Conservation (phyloP, 371 early-diverging fungal genomes). For the Saksenaea vasiformis region DNA sequence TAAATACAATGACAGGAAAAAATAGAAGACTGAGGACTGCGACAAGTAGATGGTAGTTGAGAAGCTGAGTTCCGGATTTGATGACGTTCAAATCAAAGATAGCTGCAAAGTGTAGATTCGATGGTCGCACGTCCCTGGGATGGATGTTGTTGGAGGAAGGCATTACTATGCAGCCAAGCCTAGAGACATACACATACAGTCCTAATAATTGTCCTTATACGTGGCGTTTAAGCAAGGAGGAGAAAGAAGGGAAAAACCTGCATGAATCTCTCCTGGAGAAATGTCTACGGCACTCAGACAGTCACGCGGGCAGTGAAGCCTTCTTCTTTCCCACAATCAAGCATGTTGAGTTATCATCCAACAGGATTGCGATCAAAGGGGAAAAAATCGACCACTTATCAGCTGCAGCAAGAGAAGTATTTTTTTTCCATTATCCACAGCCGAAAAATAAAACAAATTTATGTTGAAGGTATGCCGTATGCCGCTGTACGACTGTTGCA, state of each 20-base stretch:
- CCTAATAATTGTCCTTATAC: neutral
- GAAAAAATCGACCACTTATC: too few relatives aligned
- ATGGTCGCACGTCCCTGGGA: constrained; percentile 4
- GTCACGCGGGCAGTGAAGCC: neutral
- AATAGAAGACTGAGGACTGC: constrained; percentile 12
- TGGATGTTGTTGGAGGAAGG: constrained; percentile 7
- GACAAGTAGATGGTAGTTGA: constrained; percentile 11
- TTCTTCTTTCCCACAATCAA: neutral
- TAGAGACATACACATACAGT: neutral
- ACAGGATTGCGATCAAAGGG: too few relatives aligned
- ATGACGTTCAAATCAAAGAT: constrained; percentile 1
- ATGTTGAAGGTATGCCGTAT: too few relatives aligned
- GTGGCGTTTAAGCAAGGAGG: neutral
- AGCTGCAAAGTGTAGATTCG: neutral
- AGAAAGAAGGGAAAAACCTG: neutral
- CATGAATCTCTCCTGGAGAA: neutral
- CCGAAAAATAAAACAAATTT: too few relatives aligned
- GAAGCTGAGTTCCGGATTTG: neutral
- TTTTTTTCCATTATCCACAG: too few relatives aligned
- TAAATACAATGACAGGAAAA: constrained; percentile 17
- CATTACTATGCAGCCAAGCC: neutral
- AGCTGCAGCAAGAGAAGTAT: too few relatives aligned
- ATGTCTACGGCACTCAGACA: neutral
- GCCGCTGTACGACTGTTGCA: too few relatives aligned
- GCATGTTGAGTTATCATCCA: too few relatives aligned